Evolutionary conservation across 306 rosid genomes (phyloP).

Genomic region (Vigna reflexopilosa): DNA sequence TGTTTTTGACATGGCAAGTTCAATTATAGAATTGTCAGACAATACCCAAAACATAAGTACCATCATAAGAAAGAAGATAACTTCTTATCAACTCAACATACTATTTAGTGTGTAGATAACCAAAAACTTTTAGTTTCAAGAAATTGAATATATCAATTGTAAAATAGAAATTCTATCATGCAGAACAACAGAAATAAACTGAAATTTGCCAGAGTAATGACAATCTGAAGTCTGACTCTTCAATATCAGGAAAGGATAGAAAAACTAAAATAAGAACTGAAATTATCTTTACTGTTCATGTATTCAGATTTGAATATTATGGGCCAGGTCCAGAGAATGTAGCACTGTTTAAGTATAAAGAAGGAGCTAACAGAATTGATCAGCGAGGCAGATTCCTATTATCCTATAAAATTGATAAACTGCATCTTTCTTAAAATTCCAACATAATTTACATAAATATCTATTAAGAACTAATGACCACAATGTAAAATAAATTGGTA

Average conservation of each 20-base stretch:
- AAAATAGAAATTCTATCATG: conserved; percentile 36
- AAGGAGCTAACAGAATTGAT: no score
- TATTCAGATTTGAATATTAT: background rate
- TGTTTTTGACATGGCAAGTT: conserved; percentile 91
- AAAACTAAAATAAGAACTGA: background rate
- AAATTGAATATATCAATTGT: conserved; percentile 21
- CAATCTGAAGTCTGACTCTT: conserved; percentile 2
- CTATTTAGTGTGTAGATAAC: conserved; percentile 11
- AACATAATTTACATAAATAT: conserved; percentile 19
- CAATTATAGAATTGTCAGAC: conserved; percentile 55
- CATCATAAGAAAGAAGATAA: conserved; percentile 25
- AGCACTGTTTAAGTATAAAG: no score
- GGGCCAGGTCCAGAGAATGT: background rate
- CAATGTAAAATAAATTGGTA: conserved; percentile 21
- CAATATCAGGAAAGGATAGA: background rate
- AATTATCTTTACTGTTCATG: background rate
- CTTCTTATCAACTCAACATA: conserved; percentile 13
- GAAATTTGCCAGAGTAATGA: conserved; percentile 5
- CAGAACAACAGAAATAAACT: conserved; percentile 26
- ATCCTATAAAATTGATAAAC: conserved; percentile 19
- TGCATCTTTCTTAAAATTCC: conserved; percentile 26
- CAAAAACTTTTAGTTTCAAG: conserved; percentile 30
- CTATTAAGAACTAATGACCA: conserved; percentile 4
- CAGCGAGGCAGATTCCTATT: no score
- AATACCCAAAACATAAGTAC: conserved; percentile 39